Evolutionary conservation across 345 rosid species (phyloP), one percentile per base, ranked within the genome.

Genomic region (Eucalyptus lansdowneana): DNA sequence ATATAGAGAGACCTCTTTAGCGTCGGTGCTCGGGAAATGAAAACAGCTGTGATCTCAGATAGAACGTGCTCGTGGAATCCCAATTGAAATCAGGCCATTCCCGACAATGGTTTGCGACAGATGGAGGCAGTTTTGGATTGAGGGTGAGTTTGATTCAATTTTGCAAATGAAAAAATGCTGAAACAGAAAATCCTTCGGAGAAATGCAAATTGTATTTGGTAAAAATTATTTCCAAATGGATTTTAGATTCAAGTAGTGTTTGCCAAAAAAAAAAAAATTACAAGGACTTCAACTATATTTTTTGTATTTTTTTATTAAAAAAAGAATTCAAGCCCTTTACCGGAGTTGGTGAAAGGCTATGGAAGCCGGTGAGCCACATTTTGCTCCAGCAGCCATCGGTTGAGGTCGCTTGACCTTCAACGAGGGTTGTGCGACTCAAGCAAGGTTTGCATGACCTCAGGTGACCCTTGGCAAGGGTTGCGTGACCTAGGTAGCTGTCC

Each of bases 321-420:
- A 56, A 56, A 22, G 13, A 56, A 56, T 24, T 24, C 27, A 4
- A 56, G 27, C 6, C 12, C 29, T 56, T 56, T 24, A 13, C 3
- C 0, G 0, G 13, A 24, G 11, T 24, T 0, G 6, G 13, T 1
- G 29, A 56, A 56, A 24, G 62, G 62, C 27, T 9, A 56, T 24
- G 27, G 27, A 22, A 22, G 29, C 13, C 2, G 2, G 56, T 53
- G 67, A 60, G 67, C 31, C n/a, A 60, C 14, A 60, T 60, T 11
- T 27, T 2, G 31, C 31, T 12, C 31, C 0, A 27, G 4, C 8
- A 6, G 5, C 2, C 1, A 4, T 6, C 8, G 5, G 29, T 1
- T 60, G 2, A 60, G 67, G 31, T 60, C 0, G 8, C 15, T 19
- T 19, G 56, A 19, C 56, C 56, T 53, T 53, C 2, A 19, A 4